Base-by-base conservation (phyloP, 306 rosid species). In the Aeschynomene evenia region DNA sequence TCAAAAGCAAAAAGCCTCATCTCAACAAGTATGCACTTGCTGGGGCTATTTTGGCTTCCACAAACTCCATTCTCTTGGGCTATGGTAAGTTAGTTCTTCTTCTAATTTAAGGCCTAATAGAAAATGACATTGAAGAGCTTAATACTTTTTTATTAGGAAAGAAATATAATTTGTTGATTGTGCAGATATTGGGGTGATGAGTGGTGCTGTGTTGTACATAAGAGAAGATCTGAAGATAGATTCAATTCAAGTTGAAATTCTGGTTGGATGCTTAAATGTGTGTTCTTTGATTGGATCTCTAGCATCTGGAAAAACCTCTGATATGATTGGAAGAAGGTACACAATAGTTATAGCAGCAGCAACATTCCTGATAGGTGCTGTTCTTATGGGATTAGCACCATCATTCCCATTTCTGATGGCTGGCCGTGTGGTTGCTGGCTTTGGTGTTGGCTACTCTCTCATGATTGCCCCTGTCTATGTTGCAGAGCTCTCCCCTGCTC, bases 141-240 rank as follows among this genome's bases (percentile, higher is more conserved):
- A 33, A 33, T 9, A 14, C 8, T 37, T 16, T 48, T 36, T 31
- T 34, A 22, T 26, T 8, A 24, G 14, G 53, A n/a, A n/a, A n/a
- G 9, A 56, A 8, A 63, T 23, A 1, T n/a, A 11, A 3, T 45
- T 13, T 31, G 5, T 69, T 42, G 12, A 16, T 15, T 26, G 1
- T 73, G 72, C 74, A 78, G 81, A 92, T 63, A 87, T 85, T 69
- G 96, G 96, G 73, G 98, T 87, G 14, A 92, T 92, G 96, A 92
- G 98, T 84, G 98, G 98, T 26, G 98, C 96, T 20, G 86, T 70
- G 50, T 66, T 92, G 4, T 81, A 31, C 46, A 87, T 92, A 74
- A 80, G 51, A 36, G 77, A 92, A 46, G 79, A 86, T 60, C 72
- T 92, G 9, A 82, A 85, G 3, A 86, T 92, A 51, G 64, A 87